Evolutionary conservation across 495 filamentous ascomycete species (phyloP).

Genomic region (Rusavskia elegans): DNA sequence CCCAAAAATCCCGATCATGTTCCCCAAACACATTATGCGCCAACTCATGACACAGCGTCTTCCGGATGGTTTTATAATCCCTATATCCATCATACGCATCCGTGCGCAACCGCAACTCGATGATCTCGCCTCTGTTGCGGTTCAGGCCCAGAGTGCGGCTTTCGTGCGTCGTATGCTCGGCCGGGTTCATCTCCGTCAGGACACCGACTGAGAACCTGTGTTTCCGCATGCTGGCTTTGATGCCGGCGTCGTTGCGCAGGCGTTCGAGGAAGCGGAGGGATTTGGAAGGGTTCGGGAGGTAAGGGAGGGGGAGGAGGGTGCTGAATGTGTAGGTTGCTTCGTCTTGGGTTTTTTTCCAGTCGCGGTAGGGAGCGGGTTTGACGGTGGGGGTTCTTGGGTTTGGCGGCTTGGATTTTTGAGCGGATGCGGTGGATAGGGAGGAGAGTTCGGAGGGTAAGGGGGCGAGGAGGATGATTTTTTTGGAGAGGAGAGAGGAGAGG

Average conservation of each 20-base stretch:
- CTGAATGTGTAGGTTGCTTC: slow-evolving; percentile 66
- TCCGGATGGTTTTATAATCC: slow-evolving; percentile 77
- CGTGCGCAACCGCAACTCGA: slow-evolving; percentile 78
- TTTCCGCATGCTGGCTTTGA: slow-evolving; percentile 62
- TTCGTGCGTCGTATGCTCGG: slow-evolving; percentile 63
- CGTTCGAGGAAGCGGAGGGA: slow-evolving; percentile 60
- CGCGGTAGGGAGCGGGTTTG: slow-evolving; percentile 22
- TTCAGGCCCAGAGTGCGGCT: slow-evolving; percentile 77
- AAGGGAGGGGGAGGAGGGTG: slow-evolving; percentile 53
- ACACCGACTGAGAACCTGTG: slow-evolving; percentile 78
- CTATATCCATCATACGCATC: slow-evolving; percentile 90
- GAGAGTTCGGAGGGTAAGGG: slow-evolving; percentile 35
- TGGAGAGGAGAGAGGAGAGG: slow-evolving; percentile 33
- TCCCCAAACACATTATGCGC: slow-evolving; percentile 76
- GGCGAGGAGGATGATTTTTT: slow-evolving; percentile 49
- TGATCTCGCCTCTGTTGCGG: slow-evolving; percentile 73
- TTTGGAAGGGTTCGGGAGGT: slow-evolving; percentile 59
- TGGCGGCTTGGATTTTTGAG: slow-evolving; percentile 24
- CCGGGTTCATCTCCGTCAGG: slow-evolving; percentile 89
- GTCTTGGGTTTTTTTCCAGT: slow-evolving; percentile 32
- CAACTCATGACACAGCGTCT: slow-evolving; percentile 88
- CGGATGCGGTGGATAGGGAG: slow-evolving; percentile 24
- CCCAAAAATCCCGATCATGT: slow-evolving; percentile 82
- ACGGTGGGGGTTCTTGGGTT: slow-evolving; percentile 17
- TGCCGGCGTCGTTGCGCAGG: slow-evolving; percentile 69